Percentiles rank a stretch among this genome's conserved stretches.
These are phyloP conservation scores for Starmera dryadoides DNA, from an alignment of 805 yeast genomes.

Conservation along the genomic window DNA sequence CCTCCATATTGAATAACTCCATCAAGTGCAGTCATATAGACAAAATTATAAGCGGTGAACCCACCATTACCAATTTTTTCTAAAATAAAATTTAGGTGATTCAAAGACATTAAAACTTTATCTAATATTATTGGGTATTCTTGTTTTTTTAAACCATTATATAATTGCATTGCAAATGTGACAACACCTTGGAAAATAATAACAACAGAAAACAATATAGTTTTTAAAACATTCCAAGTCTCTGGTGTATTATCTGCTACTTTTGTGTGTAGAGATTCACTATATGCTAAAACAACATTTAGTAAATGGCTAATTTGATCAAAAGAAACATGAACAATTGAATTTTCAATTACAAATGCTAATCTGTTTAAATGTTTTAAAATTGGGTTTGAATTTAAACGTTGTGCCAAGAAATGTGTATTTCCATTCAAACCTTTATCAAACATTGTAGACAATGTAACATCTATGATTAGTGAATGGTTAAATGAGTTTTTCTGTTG, in stretches of 20 bases:
- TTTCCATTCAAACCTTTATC: background rate
- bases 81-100: conserved; percentile 38
- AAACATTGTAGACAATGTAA: conserved; percentile 10
- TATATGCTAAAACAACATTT: conserved; percentile 8
- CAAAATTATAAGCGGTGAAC: conserved; percentile 55
- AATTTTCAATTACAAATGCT: conserved; percentile 36
- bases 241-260: conserved; percentile 2
- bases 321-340: conserved; percentile 16
- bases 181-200: conserved; percentile 44
- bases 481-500: conserved; percentile 13
- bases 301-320: conserved; percentile 10
- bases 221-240: conserved; percentile 33
- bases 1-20: conserved; percentile 21
- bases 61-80: conserved; percentile 57
- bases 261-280: conserved; percentile 3
- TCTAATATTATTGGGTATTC: conserved; percentile 17
- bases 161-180: conserved; percentile 27
- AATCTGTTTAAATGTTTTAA: conserved; percentile 41
- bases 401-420: background rate
- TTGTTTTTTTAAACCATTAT: conserved; percentile 9
- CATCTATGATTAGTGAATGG: conserved; percentile 11
- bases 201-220: conserved; percentile 38
- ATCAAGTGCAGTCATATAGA: conserved; percentile 43
- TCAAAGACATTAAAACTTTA: conserved; percentile 33
- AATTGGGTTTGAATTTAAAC: conserved; percentile 26